Evolutionary conservation across 768 basidiomycete species (phyloP), one percentile per base, ranked within the genome.

Genomic region (Tulasnella calospora): DNA sequence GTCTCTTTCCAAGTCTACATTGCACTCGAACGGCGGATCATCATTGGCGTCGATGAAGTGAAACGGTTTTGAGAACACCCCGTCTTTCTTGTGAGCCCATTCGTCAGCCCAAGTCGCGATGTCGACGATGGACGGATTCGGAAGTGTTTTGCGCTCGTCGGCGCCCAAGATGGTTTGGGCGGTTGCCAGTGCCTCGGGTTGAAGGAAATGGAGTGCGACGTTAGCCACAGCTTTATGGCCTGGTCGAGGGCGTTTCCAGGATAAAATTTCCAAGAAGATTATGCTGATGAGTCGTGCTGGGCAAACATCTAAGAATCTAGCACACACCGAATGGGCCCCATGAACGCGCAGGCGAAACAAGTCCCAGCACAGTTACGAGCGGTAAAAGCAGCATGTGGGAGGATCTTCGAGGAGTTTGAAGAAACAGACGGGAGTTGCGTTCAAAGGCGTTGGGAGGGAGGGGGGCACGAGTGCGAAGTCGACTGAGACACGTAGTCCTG

Each of bases 31-130:
- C 44, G 71, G 72, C 2, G 78, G 78, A 33, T 79, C 36, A 27
- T 79, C 78, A 2, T 75, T 4, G 3, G 73, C 78, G 38, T 79
- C 55, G 61, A 79, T 69, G 78, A 33, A 79, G 41, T 79, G 78
- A n/a, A 75, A 67, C 21, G 13, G 33, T 12, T 35, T 55, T 6
- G 78, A n/a, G 30, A 30, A 76, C 12, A 9, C 23, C n/a, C 75
- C 75, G 10, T 23, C 57, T n/a, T 47, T 7, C 17, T n/a, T n/a
- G 7, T 41, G 36, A 21, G 9, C n/a, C 13, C 36, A 76, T 7
- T 76, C 75, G 38, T 76, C 79, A n/a, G 78, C 74, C 78, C 74
- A 79, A 1, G 78, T 67, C 1, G 78, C 40, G 10, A 79, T 36
- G 38, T 74, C 72, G 27, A 79, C 47, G 40, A 74, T 73, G 9